Conservation (phyloP, 805 yeast species). For the Metschnikowia colocasiae region DNA sequence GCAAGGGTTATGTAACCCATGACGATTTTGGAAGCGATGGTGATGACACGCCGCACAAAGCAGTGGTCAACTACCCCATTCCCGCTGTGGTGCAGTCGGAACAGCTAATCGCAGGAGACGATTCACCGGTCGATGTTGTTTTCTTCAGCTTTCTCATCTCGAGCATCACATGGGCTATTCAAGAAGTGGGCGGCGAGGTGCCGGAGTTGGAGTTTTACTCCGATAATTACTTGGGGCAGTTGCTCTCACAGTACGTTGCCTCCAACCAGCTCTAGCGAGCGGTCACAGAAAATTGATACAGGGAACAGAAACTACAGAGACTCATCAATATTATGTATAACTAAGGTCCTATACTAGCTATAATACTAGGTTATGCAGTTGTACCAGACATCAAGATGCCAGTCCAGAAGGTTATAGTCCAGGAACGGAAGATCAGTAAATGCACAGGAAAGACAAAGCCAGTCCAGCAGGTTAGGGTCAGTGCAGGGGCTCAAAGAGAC, state of each 20-base stretch:
- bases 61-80: conserved; percentile 54
- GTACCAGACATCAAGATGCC: too few relatives aligned
- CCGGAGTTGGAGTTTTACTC: conserved; percentile 29
- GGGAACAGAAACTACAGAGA: too few relatives aligned
- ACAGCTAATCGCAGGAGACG: conserved; percentile 27
- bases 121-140: conserved; percentile 56
- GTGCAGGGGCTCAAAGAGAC: conserved; percentile 17
- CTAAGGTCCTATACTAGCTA: neutral
- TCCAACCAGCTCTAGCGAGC: conserved; percentile 5
- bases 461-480: too few relatives aligned
- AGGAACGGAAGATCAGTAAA: too few relatives aligned
- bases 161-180: conserved; percentile 33
- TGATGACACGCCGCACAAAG: conserved; percentile 72
- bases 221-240: conserved; percentile 28
- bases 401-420: too few relatives aligned
- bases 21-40: conserved; percentile 88
- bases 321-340: too few relatives aligned
- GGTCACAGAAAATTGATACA: too few relatives aligned
- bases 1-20: conserved; percentile 73
- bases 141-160: conserved; percentile 68
- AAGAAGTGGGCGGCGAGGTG: conserved; percentile 22
- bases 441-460: too few relatives aligned
- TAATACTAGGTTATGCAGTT: too few relatives aligned
- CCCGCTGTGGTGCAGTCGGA: conserved; percentile 76
- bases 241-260: conserved; percentile 30